These are phyloP conservation scores for Jatropha curcas DNA, from an alignment of 345 rosid species.

Conservation along the genomic window DNA sequence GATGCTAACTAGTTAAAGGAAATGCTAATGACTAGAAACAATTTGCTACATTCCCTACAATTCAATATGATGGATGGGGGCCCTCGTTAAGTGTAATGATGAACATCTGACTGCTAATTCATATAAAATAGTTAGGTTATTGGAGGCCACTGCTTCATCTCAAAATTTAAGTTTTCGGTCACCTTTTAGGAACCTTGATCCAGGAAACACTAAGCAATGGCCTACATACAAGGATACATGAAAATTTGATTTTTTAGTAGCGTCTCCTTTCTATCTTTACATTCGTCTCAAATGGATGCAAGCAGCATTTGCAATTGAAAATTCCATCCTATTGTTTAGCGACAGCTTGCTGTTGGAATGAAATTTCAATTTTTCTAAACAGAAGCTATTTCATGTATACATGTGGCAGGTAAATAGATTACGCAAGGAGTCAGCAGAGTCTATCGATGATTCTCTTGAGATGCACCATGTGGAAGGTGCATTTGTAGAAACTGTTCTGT, in stretches of 20 bases:
- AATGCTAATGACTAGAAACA: neutral
- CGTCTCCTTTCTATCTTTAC: neutral
- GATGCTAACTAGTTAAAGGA: neutral
- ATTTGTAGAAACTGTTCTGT: constrained; percentile 86
- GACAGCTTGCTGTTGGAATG: neutral
- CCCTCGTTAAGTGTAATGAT: neutral
- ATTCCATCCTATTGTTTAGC: neutral
- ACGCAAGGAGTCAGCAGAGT: constrained; percentile 60
- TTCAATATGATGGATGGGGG: neutral
- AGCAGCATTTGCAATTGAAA: neutral
- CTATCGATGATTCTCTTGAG: constrained; percentile 63
- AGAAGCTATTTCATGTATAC: constrained; percentile 10
- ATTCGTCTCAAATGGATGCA: constrained; percentile 1
- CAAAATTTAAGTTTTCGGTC: neutral
- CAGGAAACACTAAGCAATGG: neutral
- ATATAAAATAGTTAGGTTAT: neutral
- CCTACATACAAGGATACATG: neutral
- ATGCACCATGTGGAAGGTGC: constrained; percentile 87
- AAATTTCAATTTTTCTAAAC: neutral
- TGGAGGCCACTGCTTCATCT: neutral
- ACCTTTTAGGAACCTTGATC: neutral
- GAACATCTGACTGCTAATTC: neutral
- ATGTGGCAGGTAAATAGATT: constrained; percentile 61
- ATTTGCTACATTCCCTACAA: neutral
- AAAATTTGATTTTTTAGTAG: neutral